Evolutionary conservation across 1,139 yeast species (phyloP), one percentile per base, ranked within the genome.

Genomic region (Nakaseomyces bracarensis): DNA sequence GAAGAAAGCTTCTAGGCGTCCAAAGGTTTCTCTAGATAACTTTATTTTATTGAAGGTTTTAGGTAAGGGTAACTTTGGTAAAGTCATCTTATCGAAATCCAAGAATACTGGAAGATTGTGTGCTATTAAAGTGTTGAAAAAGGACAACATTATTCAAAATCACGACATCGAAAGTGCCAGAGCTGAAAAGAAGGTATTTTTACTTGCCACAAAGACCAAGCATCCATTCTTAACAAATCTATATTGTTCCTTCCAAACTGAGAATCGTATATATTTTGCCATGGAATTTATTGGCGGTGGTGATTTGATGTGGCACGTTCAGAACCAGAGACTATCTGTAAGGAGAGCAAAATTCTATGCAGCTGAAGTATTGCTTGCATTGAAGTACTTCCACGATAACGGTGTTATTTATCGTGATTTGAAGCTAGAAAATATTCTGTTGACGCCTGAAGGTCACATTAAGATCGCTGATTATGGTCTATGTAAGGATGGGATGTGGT

Each of bases 301-400:
- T 61, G 99, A 91, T 68, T 74, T 91, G 58, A 91, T 91, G 98
- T 87, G 96, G 95, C 99, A 91, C 62, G 93, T 91, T 55, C 98
- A 91, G 63, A 86, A 86, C 58, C 84, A 85, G 44, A 74, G 93
- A 55, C 83, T 91, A 58, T 81, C 95, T 2, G 82, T 91, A 16
- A 78, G 84, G 52, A 74, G 97, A 52, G 98, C 98, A 13, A 93
- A 89, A 64, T 91, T 87, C 60, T 93, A 91, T 64, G 97, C 98
- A 2, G 94, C 96, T 40, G 98, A 91, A 63, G 96, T 93, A 2
- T 70, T 89, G 50, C 67, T 91, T 43, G 98, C 95, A 0, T 71
- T 91, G 59, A 84, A 91, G 59, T 84, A 86, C 61, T 82, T 91
- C 71, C 99, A 91, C 65, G 96, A 87, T 48, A 84, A 86, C 57